Evolutionary conservation across 129 eudicot genomes (phyloP).

Genomic region (Mikania micrantha): DNA sequence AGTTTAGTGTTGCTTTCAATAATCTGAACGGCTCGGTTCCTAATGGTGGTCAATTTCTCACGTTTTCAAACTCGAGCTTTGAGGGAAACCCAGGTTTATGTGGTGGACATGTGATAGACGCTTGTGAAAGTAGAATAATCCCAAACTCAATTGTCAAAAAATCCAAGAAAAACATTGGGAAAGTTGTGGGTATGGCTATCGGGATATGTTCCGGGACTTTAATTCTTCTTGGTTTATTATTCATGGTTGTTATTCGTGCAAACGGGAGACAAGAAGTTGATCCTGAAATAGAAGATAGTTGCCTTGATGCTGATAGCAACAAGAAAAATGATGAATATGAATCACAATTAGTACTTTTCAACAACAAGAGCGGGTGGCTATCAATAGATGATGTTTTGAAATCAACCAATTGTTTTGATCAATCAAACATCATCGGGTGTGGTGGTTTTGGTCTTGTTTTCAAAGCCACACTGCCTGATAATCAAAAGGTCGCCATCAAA

Average conservation of each 20-base stretch:
- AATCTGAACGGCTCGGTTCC: slow-evolving; percentile 41
- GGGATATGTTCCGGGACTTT: slow-evolving; percentile 52
- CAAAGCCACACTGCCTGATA: slow-evolving; percentile 52
- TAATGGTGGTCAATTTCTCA: slow-evolving; percentile 36
- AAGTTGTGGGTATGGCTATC: slow-evolving; percentile 48
- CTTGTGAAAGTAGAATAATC: slow-evolving; percentile 5
- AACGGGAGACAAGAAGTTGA: slow-evolving; percentile 37
- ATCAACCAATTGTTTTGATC: slow-evolving; percentile 63
- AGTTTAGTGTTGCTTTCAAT: slow-evolving; percentile 53
- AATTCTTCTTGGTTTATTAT: slow-evolving; percentile 35
- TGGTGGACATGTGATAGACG: slow-evolving; percentile 1
- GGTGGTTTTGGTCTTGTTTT: slow-evolving; percentile 80
- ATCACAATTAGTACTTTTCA: slow-evolving; percentile 48
- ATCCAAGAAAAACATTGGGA: slow-evolving; percentile 28
- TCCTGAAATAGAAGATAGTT: slow-evolving; percentile 31
- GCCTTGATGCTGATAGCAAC: slow-evolving; percentile 15
- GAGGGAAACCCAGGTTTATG: slow-evolving; percentile 59
- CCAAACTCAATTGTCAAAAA: neutral
- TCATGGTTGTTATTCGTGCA: slow-evolving; percentile 37
- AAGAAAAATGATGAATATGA: slow-evolving; percentile 32
- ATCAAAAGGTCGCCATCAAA: slow-evolving; percentile 59
- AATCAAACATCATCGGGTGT: slow-evolving; percentile 66
- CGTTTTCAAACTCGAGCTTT: slow-evolving; percentile 50
- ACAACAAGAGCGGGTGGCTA: slow-evolving; percentile 29
- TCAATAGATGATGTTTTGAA: slow-evolving; percentile 51